Evolutionary conservation across 169 alveolate genomes (phyloP), one percentile per base, ranked within the genome.

Genomic region (Plasmodium malariae): DNA sequence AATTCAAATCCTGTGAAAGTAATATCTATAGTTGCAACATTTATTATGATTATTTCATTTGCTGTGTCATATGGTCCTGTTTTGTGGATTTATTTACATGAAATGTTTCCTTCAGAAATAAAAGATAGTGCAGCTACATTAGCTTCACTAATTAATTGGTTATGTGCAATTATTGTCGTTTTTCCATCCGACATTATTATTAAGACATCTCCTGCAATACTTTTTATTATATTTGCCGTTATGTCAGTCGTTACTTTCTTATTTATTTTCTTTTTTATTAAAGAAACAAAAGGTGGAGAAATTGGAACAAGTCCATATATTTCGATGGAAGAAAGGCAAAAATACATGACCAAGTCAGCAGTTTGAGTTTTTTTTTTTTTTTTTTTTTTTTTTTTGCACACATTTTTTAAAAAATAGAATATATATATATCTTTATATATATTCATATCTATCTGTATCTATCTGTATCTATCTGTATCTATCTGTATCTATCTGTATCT

Each of bases 31-130:
- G 74, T 48, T 17, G 95, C 96, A 68, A 88, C 94, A 9, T 71
- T 93, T 59, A 87, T 95, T 17, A 95, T 94, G 91, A 91, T 94
- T 12, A 63, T 94, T 45, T 95, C 95, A 59, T 96, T 96, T 87
- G 96, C 97, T 21, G 91, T 95, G 3, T 95, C 96, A 1, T 92
- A 94, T 72, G 98, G 98, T n/a, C 96, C 97, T 2, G 95, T 95
- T 43, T 80, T 94, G 68, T 96, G 97, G 97, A 94, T 96, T 7
- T 95, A 95, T 83, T 72, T 96, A 17, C 94, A 93, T 69, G 98
- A 96, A 90, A 95, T 95, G 63, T 93, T 88, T 91, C 96, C 98
- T 0, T 80, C 93, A 0, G 97, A 96, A 74, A 93, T 93, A 80
- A 95, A 95, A 91, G 96, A 94, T 59, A 92, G 96, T 14, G 97